Evolutionary conservation across 2,329 filamentous ascomycete genomes (phyloP), one percentile per base, ranked within the genome.

Genomic region (Colletotrichum horii): DNA sequence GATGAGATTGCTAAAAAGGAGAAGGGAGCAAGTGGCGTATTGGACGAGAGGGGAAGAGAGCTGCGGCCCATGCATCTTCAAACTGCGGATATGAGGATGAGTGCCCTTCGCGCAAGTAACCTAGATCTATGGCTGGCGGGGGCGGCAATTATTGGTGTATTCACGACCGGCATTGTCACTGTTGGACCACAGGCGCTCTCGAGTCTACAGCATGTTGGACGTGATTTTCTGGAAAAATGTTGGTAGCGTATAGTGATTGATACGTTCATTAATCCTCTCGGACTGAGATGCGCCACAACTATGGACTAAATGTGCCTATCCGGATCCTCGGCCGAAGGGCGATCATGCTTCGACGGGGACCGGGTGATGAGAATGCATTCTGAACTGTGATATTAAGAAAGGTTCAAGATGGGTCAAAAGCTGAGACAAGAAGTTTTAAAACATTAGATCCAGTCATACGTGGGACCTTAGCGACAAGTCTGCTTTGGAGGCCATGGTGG

Each of bases 71-170:
- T 86, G 83, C 86, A 88, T 75, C 78, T 87, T 16, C 84, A 88
- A 77, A 87, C 85, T 3, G 85, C 86, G 0, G 85, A 87, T 73
- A 81, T 81, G 75, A 80, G 86, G 16, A 87, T 88, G 84, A 58
- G 26, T 58, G 22, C 55, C 4, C 12, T 58, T 8, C 55, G 55
- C 22, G 55, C 55, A 28, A 58, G 55, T 24, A 58, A 58, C 16
- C 14, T 58, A 16, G 55, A 58, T 28, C 22, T 58, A 22, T 58
- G 55, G 55, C 55, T 58, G 14, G 55, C 28, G 16, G 55, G 55
- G 4, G 55, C 26, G 3, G 22, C 16, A 6, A 28, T 28, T 11
- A 11, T 58, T 15, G 55, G 55, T 11, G 15, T 28, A 14, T 58
- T 58, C 4, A 58, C 24, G 4, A 8, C 24, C 15, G 55, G 55